Percentiles rank a stretch among this genome's conserved stretches.
Conservation (phyloP, 2,329 filamentous ascomycete species). For the Microsporum canis region DNA sequence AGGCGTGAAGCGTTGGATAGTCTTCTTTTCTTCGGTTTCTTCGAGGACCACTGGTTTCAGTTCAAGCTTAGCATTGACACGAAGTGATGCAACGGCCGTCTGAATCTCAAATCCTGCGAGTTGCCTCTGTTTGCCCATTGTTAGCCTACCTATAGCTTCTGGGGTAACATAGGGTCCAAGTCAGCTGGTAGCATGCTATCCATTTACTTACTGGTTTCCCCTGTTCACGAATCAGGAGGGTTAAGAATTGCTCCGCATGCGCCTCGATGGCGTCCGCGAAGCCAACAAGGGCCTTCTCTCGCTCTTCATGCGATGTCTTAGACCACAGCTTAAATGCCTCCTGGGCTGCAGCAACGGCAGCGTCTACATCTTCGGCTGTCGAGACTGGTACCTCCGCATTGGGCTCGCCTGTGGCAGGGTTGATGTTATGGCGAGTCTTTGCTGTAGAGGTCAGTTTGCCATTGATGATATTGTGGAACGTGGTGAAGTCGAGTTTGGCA, state of each 20-base stretch:
- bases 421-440: conserved; percentile 39
- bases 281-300: conserved; percentile 23
- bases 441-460: conserved; percentile 37
- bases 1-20: conserved; percentile 28
- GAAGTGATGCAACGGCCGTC: conserved; percentile 14
- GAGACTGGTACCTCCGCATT: conserved; percentile 43
- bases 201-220: conserved; percentile 27
- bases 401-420: conserved; percentile 41
- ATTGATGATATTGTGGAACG: conserved; percentile 44
- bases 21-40: conserved; percentile 33
- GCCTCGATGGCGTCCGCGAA: conserved; percentile 28
- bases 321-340: conserved; percentile 41
- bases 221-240: conserved; percentile 34
- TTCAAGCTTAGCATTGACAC: conserved; percentile 20
- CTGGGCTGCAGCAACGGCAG: conserved; percentile 39
- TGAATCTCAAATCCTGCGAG: conserved; percentile 17
- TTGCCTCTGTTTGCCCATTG: background rate
- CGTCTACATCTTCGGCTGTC: conserved; percentile 40
- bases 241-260: conserved; percentile 27
- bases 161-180: background rate
- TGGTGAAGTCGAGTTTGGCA: conserved; percentile 16
- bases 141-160: background rate
- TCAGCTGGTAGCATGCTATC: background rate
- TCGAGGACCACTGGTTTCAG: conserved; percentile 37
- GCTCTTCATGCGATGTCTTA: conserved; percentile 24